phyloP scores from a whole-genome alignment of 2,329 filamentous ascomycete genomes.

The Torrubiella hemipterigena region DNA sequence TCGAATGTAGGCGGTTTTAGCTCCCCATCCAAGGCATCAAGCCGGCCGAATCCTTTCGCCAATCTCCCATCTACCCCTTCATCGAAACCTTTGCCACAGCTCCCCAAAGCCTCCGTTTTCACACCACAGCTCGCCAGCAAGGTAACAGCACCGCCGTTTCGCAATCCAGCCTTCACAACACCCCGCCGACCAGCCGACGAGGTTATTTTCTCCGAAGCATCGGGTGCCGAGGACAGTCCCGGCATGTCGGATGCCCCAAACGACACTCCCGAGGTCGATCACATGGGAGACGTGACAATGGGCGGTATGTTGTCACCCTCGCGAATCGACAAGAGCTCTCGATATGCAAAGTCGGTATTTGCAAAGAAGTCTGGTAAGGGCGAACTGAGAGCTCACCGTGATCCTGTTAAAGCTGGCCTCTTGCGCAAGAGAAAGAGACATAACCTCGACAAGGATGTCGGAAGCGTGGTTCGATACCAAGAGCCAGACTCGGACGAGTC shows the following conservation, averaged over 20 bases:
- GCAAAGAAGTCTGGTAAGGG: conserved; percentile 46
- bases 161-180: conserved; percentile 53
- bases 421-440: conserved; percentile 43
- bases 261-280: conserved; percentile 40
- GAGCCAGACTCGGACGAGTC: conserved; percentile 29
- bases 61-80: conserved; percentile 23
- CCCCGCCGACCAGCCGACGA: conserved; percentile 46
- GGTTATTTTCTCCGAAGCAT: conserved; percentile 39
- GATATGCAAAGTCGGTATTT: conserved; percentile 28
- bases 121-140: conserved; percentile 28
- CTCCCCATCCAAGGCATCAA: conserved; percentile 22
- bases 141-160: conserved; percentile 38
- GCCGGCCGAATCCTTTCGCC: conserved; percentile 22
- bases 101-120: conserved; percentile 33
- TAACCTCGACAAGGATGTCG: conserved; percentile 38
- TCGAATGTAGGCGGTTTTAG: conserved; percentile 17
- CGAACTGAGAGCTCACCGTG: conserved; percentile 42
- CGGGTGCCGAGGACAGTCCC: conserved; percentile 48
- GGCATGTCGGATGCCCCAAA: conserved; percentile 39
- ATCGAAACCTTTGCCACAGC: conserved; percentile 25
- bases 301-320: conserved; percentile 31
- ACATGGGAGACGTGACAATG: conserved; percentile 27
- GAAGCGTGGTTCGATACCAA: conserved; percentile 34
- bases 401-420: conserved; percentile 26
- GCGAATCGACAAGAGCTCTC: conserved; percentile 32